These are phyloP conservation scores for Linnemannia schmuckeri DNA, from an alignment of 192 early-diverging fungal genomes.

Conservation along the genomic window DNA sequence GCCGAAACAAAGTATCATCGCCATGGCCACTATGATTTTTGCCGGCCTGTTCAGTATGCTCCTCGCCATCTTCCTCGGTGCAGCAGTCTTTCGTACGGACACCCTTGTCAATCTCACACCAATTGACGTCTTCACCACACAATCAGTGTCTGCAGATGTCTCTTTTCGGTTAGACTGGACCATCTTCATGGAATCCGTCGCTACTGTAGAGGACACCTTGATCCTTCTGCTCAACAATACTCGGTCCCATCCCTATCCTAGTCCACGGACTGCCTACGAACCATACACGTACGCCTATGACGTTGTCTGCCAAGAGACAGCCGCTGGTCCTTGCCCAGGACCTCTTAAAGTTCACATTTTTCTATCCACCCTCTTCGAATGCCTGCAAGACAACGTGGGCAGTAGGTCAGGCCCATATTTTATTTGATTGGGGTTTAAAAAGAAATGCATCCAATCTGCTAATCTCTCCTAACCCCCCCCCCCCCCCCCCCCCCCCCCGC, in stretches of 20 bases:
- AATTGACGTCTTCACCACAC: not conserved
- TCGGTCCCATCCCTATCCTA: not conserved
- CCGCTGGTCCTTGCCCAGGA: not conserved
- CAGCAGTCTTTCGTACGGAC: not conserved
- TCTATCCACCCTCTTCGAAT: not conserved
- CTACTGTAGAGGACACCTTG: not conserved
- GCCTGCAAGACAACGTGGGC: not conserved
- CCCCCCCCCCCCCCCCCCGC: too few species aligned
- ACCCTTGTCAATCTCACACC: not conserved
- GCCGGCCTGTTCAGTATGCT: not conserved
- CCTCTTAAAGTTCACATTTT: not conserved
- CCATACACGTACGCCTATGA: not conserved
- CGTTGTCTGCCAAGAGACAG: not conserved
- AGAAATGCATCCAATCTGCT: not conserved
- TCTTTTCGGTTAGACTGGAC: constrained; percentile 10
- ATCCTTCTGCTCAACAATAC: not conserved
- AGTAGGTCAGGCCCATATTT: too few species aligned
- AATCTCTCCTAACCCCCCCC: too few species aligned
- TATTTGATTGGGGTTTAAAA: not conserved
- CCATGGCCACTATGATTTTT: not conserved
- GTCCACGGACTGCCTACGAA: not conserved
- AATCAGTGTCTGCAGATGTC: not conserved
- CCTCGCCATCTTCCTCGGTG: not conserved
- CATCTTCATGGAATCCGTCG: not conserved
- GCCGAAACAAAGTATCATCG: not conserved